A percentile compares a stretch with the other conserved stretches of the same genome.
Conservation (phyloP, 495 filamentous ascomycete species). For the Lepidopterella palustris region DNA sequence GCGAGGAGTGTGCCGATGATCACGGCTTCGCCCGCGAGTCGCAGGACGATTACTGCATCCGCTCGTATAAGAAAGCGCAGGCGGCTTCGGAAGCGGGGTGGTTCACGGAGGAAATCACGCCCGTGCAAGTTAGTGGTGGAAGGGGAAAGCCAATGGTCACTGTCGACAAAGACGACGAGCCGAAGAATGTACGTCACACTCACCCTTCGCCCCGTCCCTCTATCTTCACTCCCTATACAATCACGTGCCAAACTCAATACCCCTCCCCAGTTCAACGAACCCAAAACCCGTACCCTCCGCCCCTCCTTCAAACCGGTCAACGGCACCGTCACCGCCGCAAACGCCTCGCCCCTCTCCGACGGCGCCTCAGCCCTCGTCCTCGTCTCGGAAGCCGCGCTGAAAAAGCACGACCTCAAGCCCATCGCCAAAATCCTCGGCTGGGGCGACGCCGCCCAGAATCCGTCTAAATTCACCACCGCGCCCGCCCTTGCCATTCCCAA, state of each 20-base stretch:
- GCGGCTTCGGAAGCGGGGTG: slow-evolving; percentile 68
- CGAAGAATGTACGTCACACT: slow-evolving; percentile 63
- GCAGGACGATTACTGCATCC: slow-evolving; percentile 91
- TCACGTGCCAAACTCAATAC: slow-evolving; percentile 11
- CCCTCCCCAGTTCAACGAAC: slow-evolving; percentile 65
- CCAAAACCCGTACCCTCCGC: slow-evolving; percentile 78
- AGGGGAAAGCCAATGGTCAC: slow-evolving; percentile 81
- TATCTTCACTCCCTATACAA: neutral
- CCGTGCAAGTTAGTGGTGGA: slow-evolving; percentile 79
- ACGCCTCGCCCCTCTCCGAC: slow-evolving; percentile 92
- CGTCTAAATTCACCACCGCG: slow-evolving; percentile 91
- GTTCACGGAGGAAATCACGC: slow-evolving; percentile 81
- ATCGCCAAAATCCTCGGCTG: slow-evolving; percentile 93
- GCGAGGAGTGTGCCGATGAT: slow-evolving; percentile 84
- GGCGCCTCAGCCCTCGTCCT: slow-evolving; percentile 86
- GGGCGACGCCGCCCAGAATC: slow-evolving; percentile 86
- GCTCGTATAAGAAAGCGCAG: slow-evolving; percentile 85
- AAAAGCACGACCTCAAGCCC: slow-evolving; percentile 80
- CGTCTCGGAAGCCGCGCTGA: slow-evolving; percentile 81
- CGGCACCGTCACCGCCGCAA: slow-evolving; percentile 94
- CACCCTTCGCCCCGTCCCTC: neutral
- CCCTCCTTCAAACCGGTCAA: slow-evolving; percentile 76
- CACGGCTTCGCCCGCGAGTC: slow-evolving; percentile 71
- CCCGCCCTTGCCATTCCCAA: slow-evolving; percentile 95
- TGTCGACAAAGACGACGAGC: slow-evolving; percentile 85